Evolutionary conservation across 2,329 filamentous ascomycete genomes (phyloP), one percentile per base, ranked within the genome.

Genomic region (Nothophaeocryptopus gaeumannii): DNA sequence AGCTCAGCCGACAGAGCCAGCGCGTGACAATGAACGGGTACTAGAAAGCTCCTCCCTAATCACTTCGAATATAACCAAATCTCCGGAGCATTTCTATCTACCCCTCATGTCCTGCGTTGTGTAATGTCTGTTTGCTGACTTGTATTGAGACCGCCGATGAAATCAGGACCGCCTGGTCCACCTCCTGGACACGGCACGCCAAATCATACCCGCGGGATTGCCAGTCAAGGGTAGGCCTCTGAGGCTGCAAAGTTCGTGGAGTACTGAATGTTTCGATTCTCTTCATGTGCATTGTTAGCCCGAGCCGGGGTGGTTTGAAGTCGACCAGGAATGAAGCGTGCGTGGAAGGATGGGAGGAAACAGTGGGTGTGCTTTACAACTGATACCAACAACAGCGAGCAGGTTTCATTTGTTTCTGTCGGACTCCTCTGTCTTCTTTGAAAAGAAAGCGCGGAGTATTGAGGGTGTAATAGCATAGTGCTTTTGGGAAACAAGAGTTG

Each of bases 11-110:
- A 72, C 90, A 87, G 81, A 96, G 91, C 63, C 91, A 97, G 79
- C 84, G 93, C 71, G 89, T 93, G 84, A 95, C 90, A 62, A 95
- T 97, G 90, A 99, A 97, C 76, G 93, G 93, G 73, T 96, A 97
- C 80, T 96, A 91, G 69, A 59, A 45, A 55, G 51, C 54, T 58
- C 47, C 49, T 26, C 20, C 20, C 20, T 26, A 26, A 26, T 26
- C 50, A 53, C 53, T 45, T 50, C 38, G 36, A 44, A 55, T 47
- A 57, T 57, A 60, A 49, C 54, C 45, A 49, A 30, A 49, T 46
- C 41, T 53, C 49, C 51, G 55, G 50, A 50, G 55, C 54, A 47
- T 55, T 53, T 43, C 50, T 48, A 58, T 53, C 39, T 53, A 57
- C 44, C 44, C 54, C 15, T 20, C 32, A 16, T 45, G 41, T 15